Evolutionary conservation across 148 eudicot species (phyloP), one percentile per base, ranked within the genome.

Genomic region (Arctostaphylos glauca): DNA sequence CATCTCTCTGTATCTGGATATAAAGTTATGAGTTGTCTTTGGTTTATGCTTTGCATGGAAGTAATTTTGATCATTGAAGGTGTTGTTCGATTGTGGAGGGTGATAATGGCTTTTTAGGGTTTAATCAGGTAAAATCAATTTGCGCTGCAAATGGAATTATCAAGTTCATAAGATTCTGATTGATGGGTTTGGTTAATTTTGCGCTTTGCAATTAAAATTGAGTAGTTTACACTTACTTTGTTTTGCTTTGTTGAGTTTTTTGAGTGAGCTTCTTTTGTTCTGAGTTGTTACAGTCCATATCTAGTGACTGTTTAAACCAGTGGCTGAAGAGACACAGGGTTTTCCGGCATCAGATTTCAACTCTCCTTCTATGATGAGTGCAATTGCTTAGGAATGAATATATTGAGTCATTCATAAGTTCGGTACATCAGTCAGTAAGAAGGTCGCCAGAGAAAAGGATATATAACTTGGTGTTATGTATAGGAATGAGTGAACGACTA

Each of bases 41-140:
- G 81, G 60, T 56, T 58, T 59, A 14, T 58, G 81, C 70, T 54
- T 77, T 54, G 80, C 80, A 77, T 77, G 66, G 64, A 77, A 77
- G 49, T 77, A 77, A 55, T 77, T 55, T 16, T 38, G 46, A 55
- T 19, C 23, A 31, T 55, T 54, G 14, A 15, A 2, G 38, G 23
- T 55, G 48, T 77, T 55, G 59, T 41, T 54, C 9, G 66, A 77
- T 77, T 54, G 21, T 25, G 21, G 13, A 16, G 6, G 44, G 16
- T 77, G 21, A 76, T 16, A 16, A 77, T 43, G 66, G 31, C 80
- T 16, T 77, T 77, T 47, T 77, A 77, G 66, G 80, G 80, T 53
- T 77, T 77, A 55, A 19, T 77, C 23, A 18, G 38, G 53, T 18
- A 76, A 23, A 23, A 46, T 53, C 46, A 52, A 23, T 76, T 52